phyloP scores from a whole-genome alignment of 768 basidiomycete species.

The Daedalea quercina region DNA sequence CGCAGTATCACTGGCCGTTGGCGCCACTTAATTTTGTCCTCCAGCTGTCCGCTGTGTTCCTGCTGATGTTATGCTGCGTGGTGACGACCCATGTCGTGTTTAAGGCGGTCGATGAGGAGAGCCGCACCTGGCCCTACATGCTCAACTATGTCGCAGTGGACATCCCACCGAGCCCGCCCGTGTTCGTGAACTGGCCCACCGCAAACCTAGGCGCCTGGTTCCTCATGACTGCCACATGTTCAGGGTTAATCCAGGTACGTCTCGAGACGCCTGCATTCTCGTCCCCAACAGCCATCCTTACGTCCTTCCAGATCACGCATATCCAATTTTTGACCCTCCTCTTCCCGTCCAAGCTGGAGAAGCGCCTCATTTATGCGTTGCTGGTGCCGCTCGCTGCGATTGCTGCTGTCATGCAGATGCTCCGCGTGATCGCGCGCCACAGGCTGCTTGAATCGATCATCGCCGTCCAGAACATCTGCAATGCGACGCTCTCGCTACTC shows the following conservation, averaged over 20 bases:
- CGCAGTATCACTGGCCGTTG: constrained; percentile 93
- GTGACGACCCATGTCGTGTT: constrained; percentile 77
- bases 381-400: constrained; percentile 85
- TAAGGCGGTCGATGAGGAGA: constrained; percentile 48
- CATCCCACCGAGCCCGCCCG: constrained; percentile 50
- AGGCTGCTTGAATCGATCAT: constrained; percentile 49
- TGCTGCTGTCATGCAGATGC: constrained; percentile 77
- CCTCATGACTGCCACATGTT: constrained; percentile 80
- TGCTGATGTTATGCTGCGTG: constrained; percentile 70
- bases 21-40: constrained; percentile 89
- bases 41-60: constrained; percentile 77
- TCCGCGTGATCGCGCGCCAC: constrained; percentile 49
- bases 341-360: constrained; percentile 88
- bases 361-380: constrained; percentile 74
- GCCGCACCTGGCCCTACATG: constrained; percentile 90
- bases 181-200: constrained; percentile 46
- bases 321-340: constrained; percentile 96
- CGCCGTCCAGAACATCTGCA: constrained; percentile 89
- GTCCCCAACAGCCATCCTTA: not conserved
- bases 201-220: constrained; percentile 74
- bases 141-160: constrained; percentile 83
- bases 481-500: constrained; percentile 90
- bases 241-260: constrained; percentile 78
- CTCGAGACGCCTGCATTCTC: not conserved
- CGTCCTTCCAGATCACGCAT: constrained; percentile 70